Evolutionary conservation across 345 rosid species (phyloP).

Genomic region (Rhizophora mangle): DNA sequence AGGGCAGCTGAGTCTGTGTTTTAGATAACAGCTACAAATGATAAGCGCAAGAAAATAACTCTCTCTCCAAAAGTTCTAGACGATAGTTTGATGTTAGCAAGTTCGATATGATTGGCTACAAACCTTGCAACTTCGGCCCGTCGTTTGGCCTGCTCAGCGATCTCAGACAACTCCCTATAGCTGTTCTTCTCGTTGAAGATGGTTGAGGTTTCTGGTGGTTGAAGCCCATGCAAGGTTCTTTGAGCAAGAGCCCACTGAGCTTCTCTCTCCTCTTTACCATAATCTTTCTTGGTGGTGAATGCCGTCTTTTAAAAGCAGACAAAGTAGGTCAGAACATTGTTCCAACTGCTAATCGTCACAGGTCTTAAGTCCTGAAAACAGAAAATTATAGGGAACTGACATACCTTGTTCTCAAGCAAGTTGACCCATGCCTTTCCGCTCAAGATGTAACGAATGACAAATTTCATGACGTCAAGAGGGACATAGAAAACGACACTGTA

Average conservation of each 20-base stretch:
- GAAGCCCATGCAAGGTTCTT: conserved; percentile 29
- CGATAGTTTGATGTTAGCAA: no score
- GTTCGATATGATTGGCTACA: neutral
- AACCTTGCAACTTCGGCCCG: conserved; percentile 34
- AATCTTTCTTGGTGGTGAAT: conserved; percentile 33
- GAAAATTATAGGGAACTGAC: neutral
- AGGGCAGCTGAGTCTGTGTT: neutral
- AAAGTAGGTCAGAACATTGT: neutral
- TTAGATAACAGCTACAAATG: neutral
- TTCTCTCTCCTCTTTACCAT: conserved; percentile 30
- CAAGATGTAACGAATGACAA: conserved; percentile 26
- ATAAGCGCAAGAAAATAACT: neutral
- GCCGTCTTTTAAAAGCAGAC: conserved; percentile 19
- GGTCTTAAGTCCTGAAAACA: neutral
- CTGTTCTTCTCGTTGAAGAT: conserved; percentile 25
- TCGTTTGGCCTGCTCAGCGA: conserved; percentile 35
- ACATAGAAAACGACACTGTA: conserved; percentile 24
- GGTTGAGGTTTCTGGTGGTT: conserved; percentile 22
- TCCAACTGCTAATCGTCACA: neutral
- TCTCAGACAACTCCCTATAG: conserved; percentile 29
- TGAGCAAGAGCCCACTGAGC: conserved; percentile 37
- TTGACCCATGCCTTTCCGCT: conserved; percentile 34
- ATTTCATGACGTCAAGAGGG: conserved; percentile 28
- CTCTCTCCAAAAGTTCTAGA: no score
- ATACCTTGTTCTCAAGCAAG: conserved; percentile 27